Conservation (phyloP, 768 basidiomycete genomes). For the Mycena epipterygia region DNA sequence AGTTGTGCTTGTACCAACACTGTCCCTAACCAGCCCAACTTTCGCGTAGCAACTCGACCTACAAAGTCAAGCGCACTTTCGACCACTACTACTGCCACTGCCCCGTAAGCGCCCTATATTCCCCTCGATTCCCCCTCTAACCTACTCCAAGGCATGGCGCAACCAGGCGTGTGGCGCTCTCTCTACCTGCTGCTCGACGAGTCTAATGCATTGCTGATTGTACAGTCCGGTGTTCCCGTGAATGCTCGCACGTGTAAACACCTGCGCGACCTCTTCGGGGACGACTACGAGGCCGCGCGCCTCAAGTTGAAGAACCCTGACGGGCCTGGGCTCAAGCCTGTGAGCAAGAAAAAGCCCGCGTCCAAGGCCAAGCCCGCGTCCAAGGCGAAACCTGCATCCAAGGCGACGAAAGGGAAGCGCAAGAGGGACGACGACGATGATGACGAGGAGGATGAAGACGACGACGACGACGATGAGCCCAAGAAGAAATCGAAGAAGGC, state of each 20-base stretch:
- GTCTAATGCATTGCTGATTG: neutral
- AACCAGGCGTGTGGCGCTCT: constrained; percentile 45
- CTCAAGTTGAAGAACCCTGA: constrained; percentile 52
- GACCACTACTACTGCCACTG: constrained; percentile 59
- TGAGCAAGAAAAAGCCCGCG: constrained; percentile 38
- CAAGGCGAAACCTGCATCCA: constrained; percentile 3
- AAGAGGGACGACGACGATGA: constrained; percentile 34
- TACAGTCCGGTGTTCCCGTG: constrained; percentile 48
- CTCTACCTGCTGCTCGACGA: neutral
- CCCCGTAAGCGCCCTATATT: constrained; percentile 43
- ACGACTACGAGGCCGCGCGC: constrained; percentile 54
- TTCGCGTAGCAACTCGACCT: constrained; percentile 42
- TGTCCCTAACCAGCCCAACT: neutral
- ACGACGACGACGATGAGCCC: constrained; percentile 39
- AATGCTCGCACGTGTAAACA: constrained; percentile 59
- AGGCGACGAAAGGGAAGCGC: constrained; percentile 7
- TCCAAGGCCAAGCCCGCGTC: constrained; percentile 10
- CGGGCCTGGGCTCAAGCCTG: constrained; percentile 38
- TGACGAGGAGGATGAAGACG: constrained; percentile 40
- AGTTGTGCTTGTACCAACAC: neutral
- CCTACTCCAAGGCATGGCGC: constrained; percentile 47
- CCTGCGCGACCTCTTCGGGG: constrained; percentile 51
- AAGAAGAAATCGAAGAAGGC: constrained; percentile 39
- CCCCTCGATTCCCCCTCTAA: neutral
- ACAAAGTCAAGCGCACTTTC: constrained; percentile 54